Evolutionary conservation across 106 monocot species (phyloP), one percentile per base, ranked within the genome.

Genomic region (Amphibolis antarctica): DNA sequence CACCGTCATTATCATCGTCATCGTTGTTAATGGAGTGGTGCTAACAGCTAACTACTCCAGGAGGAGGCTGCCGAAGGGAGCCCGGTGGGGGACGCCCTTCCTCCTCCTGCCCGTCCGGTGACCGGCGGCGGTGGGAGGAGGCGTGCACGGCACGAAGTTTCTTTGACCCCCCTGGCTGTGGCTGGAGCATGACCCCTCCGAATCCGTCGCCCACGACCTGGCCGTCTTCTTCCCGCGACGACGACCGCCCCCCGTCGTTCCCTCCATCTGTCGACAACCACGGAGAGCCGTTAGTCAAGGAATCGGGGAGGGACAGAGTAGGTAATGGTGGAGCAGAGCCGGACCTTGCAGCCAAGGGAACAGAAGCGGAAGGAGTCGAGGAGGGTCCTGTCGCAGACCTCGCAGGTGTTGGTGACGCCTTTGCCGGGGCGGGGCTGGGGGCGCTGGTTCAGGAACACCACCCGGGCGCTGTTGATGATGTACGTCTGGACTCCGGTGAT

Each of bases 401-500:
- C 72, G 64, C 74, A 79, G 64, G 76, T 64, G 64, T 79, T 77
- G 55, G 80, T 61, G 51, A 79, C 75, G 20, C 67, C 75, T 61
- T 61, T 74, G 29, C 66, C 78, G 23, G 73, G 74, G 44, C 77
- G 66, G 19, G 70, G 81, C 65, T 73, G 81, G 0, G 81, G 81
- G 18, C 76, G 72, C 68, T 81, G 65, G 60, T 81, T 81, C 51
- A 76, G 62, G 65, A 81, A 81, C 10, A 94, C 88, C 23, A 94
- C 83, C 45, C 93, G 88, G n/a, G 93, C 93, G 69, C 93, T 94
- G 85, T 94, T 94, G 46, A 63, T 63, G 17, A 63, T 63, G 46
- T 63, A 63, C 26, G 63, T 63, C 18, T 63, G 63, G 21, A 94
- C 88, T 22, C 81, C 88, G 43, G 66, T 70, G 61, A 89, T 86